A percentile compares a stretch with the other conserved stretches of the same genome.
Conservation (phyloP, 2,329 filamentous ascomycete species). For the Aspergillus awamori region DNA sequence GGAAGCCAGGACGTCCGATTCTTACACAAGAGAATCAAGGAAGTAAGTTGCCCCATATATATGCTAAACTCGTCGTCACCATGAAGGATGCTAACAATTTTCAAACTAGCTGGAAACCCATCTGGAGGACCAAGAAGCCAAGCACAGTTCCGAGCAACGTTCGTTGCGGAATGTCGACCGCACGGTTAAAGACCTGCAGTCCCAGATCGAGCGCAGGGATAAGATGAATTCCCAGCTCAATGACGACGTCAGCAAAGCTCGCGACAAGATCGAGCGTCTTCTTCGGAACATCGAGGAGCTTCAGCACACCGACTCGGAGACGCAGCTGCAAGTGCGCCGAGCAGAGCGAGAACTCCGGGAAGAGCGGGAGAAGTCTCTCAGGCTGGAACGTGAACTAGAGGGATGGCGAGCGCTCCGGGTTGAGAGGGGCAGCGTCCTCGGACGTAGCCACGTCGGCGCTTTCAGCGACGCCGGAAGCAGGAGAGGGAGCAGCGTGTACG, state of each 20-base stretch:
- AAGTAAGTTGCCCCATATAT: conserved; percentile 62
- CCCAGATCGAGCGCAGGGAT: conserved; percentile 89
- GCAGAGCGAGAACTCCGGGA: conserved; percentile 89
- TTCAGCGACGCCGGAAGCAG: conserved; percentile 46
- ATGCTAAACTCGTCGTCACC: background rate
- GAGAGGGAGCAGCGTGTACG: conserved; percentile 42
- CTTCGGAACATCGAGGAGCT: conserved; percentile 91
- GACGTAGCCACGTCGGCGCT: conserved; percentile 32
- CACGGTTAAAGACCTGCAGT: conserved; percentile 87
- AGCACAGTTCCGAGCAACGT: conserved; percentile 78
- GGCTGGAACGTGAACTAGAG: conserved; percentile 86
- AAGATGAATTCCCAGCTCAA: conserved; percentile 79
- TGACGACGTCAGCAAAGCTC: conserved; percentile 81
- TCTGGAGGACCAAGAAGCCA: conserved; percentile 78
- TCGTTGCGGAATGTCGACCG: conserved; percentile 91
- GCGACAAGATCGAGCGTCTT: conserved; percentile 88
- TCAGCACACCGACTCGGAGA: conserved; percentile 80
- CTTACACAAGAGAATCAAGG: conserved; percentile 89
- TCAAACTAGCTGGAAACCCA: conserved; percentile 75
- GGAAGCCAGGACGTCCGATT: conserved; percentile 95
- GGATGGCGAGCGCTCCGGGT: conserved; percentile 73
- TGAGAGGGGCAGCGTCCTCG: conserved; percentile 56
- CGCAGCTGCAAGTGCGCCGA: conserved; percentile 78
- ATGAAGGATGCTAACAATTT: conserved; percentile 24
- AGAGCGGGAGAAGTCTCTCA: conserved; percentile 77